A percentile compares a stretch with the other conserved stretches of the same genome.
Conservation (phyloP, 2,329 filamentous ascomycete genomes). For the Colletotrichum liaoningense region DNA sequence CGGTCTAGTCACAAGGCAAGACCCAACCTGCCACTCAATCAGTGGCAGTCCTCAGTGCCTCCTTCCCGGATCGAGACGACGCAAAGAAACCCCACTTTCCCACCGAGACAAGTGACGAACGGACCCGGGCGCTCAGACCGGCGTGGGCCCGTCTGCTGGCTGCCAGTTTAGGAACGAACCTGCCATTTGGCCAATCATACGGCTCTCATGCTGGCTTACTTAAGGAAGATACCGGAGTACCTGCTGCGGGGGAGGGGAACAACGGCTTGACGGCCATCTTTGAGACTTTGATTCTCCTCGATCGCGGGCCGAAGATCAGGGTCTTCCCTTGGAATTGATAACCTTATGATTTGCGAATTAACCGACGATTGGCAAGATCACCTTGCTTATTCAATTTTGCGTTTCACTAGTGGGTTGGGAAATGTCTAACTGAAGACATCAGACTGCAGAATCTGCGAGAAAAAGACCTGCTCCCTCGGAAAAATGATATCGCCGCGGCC, state of each 20-base stretch:
- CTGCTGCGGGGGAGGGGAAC: conserved; percentile 13
- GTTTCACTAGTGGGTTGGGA: conserved; percentile 9
- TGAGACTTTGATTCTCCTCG: background rate
- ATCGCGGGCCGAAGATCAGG: conserved; percentile 5
- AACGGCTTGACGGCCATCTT: background rate
- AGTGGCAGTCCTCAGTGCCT: background rate
- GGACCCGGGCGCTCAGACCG: conserved; percentile 24
- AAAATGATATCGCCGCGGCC: background rate
- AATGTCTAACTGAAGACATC: no score
- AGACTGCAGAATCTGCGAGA: background rate
- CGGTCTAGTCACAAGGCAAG: background rate
- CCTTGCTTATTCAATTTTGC: background rate
- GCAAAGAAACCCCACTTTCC: conserved; percentile 22
- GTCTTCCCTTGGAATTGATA: conserved; percentile 2
- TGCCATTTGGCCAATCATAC: conserved; percentile 1
- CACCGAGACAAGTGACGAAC: conserved; percentile 3
- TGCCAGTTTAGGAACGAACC: conserved; percentile 24
- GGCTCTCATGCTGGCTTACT: background rate
- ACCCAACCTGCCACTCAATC: background rate
- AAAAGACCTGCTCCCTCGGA: background rate
- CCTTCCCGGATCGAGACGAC: background rate
- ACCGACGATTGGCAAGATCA: background rate
- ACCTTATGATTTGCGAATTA: background rate
- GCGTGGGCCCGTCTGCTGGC: conserved; percentile 18
- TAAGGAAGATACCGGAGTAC: background rate